phyloP scores from a whole-genome alignment of 192 early-diverging fungal species.

The Piromyces sp. region DNA sequence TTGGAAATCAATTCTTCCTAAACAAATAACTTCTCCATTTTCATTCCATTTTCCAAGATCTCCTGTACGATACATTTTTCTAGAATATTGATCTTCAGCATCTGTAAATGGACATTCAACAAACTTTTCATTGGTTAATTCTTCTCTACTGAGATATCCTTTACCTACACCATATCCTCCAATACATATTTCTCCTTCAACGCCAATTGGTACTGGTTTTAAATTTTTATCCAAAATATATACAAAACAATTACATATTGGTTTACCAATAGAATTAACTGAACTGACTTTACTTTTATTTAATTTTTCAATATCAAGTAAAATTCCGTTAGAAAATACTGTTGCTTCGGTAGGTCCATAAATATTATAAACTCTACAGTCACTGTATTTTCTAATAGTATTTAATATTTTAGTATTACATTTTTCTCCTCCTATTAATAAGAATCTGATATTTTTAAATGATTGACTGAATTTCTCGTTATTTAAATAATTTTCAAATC shows the following conservation, averaged over 20 bases:
- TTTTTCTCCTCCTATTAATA: neutral
- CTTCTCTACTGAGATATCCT: conserved; percentile 13
- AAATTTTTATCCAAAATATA: conserved; percentile 10
- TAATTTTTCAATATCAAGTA: neutral
- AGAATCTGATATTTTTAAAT: neutral
- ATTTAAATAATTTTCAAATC: no score
- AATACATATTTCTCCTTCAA: conserved; percentile 14
- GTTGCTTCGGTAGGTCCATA: neutral
- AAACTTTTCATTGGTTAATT: conserved; percentile 10
- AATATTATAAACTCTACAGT: neutral
- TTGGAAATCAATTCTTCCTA: neutral
- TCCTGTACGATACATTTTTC: neutral
- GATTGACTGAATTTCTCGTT: no score
- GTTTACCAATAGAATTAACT: conserved; percentile 9
- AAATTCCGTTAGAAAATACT: neutral
- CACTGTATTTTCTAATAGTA: neutral
- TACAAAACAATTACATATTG: neutral
- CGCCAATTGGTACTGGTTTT: conserved; percentile 9
- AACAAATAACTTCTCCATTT: neutral
- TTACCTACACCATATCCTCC: conserved; percentile 13
- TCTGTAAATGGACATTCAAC: conserved; percentile 12
- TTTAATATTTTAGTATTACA: neutral
- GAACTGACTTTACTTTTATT: neutral
- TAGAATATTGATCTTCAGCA: conserved; percentile 1
- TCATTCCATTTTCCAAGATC: neutral